Conservation (phyloP, 2,329 filamentous ascomycete genomes). For the Alternaria hordeiaustralica region DNA sequence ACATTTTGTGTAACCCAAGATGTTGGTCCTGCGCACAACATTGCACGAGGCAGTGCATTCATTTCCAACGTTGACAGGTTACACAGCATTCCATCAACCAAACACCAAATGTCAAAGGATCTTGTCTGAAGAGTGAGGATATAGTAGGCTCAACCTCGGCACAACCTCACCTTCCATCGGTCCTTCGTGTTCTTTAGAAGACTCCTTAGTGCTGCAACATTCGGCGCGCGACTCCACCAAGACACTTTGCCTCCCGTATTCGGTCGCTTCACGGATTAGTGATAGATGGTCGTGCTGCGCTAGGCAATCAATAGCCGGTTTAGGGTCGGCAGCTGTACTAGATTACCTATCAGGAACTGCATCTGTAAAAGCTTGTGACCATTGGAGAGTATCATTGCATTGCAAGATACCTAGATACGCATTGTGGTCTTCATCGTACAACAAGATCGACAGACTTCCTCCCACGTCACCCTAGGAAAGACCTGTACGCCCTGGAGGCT, state of each 20-base stretch:
- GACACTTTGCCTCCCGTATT: background rate
- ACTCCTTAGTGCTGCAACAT: background rate
- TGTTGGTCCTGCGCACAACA: background rate
- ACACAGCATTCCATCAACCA: background rate
- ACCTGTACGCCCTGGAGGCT: background rate
- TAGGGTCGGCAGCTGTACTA: background rate
- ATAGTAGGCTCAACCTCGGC: background rate
- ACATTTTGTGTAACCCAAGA: background rate
- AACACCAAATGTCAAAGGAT: accelerated
- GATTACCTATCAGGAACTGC: background rate
- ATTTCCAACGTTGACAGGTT: background rate
- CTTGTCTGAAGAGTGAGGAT: background rate
- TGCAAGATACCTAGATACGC: background rate
- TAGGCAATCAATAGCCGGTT: background rate
- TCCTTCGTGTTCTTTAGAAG: background rate
- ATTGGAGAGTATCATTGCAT: background rate
- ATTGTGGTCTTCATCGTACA: background rate
- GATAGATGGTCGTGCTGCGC: background rate
- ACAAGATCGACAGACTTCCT: background rate
- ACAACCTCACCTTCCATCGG: background rate
- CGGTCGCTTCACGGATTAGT: background rate
- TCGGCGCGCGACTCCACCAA: background rate
- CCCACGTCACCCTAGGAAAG: background rate
- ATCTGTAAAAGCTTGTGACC: background rate
- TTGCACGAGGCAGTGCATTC: background rate